These are phyloP conservation scores for Colletotrichum echinochloae DNA, from an alignment of 2,329 filamentous ascomycete species.

Conservation along the genomic window DNA sequence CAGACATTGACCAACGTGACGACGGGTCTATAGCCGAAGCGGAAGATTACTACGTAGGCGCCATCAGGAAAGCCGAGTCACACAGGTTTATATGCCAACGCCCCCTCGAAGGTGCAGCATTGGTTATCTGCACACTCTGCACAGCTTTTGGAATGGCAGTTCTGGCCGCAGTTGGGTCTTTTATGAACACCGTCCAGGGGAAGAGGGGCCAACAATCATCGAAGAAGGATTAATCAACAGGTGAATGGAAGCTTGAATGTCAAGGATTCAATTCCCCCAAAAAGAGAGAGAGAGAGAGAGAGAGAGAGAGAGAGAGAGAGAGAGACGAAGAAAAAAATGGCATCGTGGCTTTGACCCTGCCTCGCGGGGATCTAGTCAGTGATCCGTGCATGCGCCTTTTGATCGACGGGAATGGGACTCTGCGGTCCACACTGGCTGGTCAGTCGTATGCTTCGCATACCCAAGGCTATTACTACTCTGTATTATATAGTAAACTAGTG, in stretches of 20 bases:
- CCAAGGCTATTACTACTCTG: not conserved
- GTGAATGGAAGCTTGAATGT: not conserved
- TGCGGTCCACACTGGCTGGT: constrained; percentile 10
- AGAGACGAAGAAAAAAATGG: not conserved
- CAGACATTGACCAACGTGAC: constrained; percentile 3
- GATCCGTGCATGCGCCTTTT: constrained; percentile 27
- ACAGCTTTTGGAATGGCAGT: constrained; percentile 6
- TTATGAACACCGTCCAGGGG: not conserved
- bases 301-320: not conserved
- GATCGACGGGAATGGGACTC: constrained; percentile 28
- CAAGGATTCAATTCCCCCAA: too few species aligned
- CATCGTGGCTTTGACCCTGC: constrained; percentile 18
- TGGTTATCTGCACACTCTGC: constrained; percentile 12
- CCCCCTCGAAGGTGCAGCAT: not conserved
- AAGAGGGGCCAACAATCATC: not conserved
- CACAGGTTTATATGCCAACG: not conserved
- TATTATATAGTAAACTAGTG: not conserved
- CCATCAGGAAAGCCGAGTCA: constrained; percentile 1
- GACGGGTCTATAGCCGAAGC: not conserved
- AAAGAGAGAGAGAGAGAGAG: too few species aligned
- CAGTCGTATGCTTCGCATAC: not conserved
- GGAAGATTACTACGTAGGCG: too few species aligned
- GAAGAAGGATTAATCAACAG: not conserved
- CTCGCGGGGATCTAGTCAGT: constrained; percentile 12
- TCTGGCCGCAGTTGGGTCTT: not conserved